Evolutionary conservation across 768 basidiomycete genomes (phyloP).

Genomic region (Holtermanniella nyarrowii): DNA sequence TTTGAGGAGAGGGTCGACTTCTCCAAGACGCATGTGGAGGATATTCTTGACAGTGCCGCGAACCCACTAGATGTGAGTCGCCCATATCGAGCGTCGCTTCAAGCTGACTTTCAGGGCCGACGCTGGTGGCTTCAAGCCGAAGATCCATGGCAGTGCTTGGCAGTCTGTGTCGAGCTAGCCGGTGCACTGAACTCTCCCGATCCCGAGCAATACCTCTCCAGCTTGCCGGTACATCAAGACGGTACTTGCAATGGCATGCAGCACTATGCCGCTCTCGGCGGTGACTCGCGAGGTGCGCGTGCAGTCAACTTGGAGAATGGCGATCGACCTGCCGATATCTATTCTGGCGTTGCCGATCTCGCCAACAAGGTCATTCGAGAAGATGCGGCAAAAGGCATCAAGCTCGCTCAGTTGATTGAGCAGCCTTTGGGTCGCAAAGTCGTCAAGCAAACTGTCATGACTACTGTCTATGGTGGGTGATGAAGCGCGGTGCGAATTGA

Average conservation of each 20-base stretch:
- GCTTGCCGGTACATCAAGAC: conserved; percentile 91
- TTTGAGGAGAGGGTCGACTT: conserved; percentile 86
- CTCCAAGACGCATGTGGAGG: conserved; percentile 58
- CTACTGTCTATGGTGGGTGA: conserved; percentile 74
- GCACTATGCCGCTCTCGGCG: conserved; percentile 95
- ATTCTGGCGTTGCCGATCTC: conserved; percentile 78
- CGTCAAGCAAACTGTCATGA: conserved; percentile 99
- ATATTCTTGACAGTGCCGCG: conserved; percentile 71
- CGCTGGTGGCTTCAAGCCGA: conserved; percentile 87
- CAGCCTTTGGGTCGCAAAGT: conserved; percentile 84
- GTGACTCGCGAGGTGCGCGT: conserved; percentile 72
- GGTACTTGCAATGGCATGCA: conserved; percentile 98
- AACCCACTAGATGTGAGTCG: conserved; percentile 60
- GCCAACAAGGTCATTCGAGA: conserved; percentile 56
- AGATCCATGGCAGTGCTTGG: conserved; percentile 96
- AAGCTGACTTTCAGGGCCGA: conserved; percentile 47
- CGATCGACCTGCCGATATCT: conserved; percentile 86
- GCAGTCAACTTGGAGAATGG: conserved; percentile 84
- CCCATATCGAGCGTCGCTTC: not conserved
- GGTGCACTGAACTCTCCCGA: conserved; percentile 64
- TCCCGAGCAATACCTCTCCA: conserved; percentile 51
- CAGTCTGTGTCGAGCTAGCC: conserved; percentile 80
- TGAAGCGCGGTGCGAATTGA: not conserved
- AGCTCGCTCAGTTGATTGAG: conserved; percentile 52
- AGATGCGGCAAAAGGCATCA: conserved; percentile 36